A percentile compares a stretch with the other conserved stretches of the same genome.
Evolutionary conservation across 140 eudicot species (phyloP).

Genomic region (Anethum foeniculum): DNA sequence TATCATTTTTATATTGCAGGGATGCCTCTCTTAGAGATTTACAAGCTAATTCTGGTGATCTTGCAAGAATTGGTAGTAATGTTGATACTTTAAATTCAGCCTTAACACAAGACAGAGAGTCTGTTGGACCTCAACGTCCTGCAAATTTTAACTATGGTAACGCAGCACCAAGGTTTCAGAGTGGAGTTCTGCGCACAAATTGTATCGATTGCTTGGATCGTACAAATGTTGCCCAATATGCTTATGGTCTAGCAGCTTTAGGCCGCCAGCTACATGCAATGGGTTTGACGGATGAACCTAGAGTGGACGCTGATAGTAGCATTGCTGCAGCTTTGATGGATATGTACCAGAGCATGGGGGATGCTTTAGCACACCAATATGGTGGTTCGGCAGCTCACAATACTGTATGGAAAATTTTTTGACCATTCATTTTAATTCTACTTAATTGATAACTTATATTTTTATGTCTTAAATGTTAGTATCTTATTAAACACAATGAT

Average conservation of each 20-base stretch:
- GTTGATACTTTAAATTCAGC: slow-evolving; percentile 24
- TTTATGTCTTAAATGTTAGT: background rate
- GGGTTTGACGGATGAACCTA: slow-evolving; percentile 67
- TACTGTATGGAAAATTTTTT: slow-evolving; percentile 40
- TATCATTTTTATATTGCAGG: slow-evolving; percentile 33
- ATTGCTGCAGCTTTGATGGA: slow-evolving; percentile 91
- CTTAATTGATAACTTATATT: background rate
- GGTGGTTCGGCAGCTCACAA: slow-evolving; percentile 99
- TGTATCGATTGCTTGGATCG: slow-evolving; percentile 96
- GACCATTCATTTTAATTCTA: background rate
- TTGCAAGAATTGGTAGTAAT: slow-evolving; percentile 39
- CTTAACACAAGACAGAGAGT: slow-evolving; percentile 44
- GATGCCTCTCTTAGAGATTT: slow-evolving; percentile 75
- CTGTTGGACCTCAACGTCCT: slow-evolving; percentile 23
- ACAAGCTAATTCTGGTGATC: slow-evolving; percentile 64
- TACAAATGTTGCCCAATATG: slow-evolving; percentile 97
- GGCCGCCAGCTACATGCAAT: slow-evolving; percentile 89
- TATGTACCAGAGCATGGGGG: slow-evolving; percentile 95
- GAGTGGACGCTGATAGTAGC: slow-evolving; percentile 81
- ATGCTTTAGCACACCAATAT: slow-evolving; percentile 96
- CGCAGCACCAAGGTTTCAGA: slow-evolving; percentile 61
- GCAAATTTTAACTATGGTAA: slow-evolving; percentile 29
- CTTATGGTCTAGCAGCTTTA: slow-evolving; percentile 84
- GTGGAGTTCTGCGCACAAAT: slow-evolving; percentile 87
- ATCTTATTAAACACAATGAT: background rate